A percentile compares a stretch with the other conserved stretches of the same genome.
Evolutionary conservation across 2,329 filamentous ascomycete genomes (phyloP).

Genomic region (Blastomyces gilchristii): DNA sequence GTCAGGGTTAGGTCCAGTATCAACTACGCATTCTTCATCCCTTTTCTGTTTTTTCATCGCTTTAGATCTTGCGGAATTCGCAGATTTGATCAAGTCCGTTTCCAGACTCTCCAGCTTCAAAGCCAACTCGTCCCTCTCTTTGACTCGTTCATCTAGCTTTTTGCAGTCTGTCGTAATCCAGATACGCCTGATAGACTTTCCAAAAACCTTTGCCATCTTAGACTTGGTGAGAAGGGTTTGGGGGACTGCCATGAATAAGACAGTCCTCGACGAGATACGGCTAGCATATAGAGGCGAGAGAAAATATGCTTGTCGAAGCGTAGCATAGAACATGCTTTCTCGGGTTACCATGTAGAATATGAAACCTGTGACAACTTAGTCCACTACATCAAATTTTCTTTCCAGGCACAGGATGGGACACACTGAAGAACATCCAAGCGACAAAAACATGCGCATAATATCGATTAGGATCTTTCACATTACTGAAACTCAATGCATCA

Average conservation of each 20-base stretch:
- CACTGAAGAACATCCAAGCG: constrained; percentile 66
- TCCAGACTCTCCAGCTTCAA: constrained; percentile 78
- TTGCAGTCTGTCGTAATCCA: constrained; percentile 75
- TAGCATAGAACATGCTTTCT: constrained; percentile 84
- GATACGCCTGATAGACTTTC: constrained; percentile 64
- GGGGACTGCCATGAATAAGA: constrained; percentile 80
- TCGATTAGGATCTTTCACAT: constrained; percentile 53
- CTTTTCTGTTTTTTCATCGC: constrained; percentile 33
- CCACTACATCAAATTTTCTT: neutral
- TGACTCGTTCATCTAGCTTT: constrained; percentile 65
- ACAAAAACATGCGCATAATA: constrained; percentile 72
- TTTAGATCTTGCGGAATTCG: constrained; percentile 60
- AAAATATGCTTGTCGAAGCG: constrained; percentile 81
- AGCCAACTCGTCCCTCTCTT: constrained; percentile 67
- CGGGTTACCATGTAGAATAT: constrained; percentile 77
- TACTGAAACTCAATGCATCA: constrained; percentile 69
- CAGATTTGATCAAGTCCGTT: constrained; percentile 68
- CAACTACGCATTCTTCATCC: constrained; percentile 18
- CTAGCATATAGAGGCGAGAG: constrained; percentile 73
- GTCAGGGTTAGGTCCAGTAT: constrained; percentile 18
- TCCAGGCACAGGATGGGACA: constrained; percentile 13
- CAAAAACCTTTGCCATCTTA: constrained; percentile 68
- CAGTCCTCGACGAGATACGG: constrained; percentile 77
- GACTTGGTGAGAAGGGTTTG: constrained; percentile 63
- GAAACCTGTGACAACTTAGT: constrained; percentile 44